Conservation (phyloP, 441 rosid genomes). For the Pelargonium myrrhifolium region DNA sequence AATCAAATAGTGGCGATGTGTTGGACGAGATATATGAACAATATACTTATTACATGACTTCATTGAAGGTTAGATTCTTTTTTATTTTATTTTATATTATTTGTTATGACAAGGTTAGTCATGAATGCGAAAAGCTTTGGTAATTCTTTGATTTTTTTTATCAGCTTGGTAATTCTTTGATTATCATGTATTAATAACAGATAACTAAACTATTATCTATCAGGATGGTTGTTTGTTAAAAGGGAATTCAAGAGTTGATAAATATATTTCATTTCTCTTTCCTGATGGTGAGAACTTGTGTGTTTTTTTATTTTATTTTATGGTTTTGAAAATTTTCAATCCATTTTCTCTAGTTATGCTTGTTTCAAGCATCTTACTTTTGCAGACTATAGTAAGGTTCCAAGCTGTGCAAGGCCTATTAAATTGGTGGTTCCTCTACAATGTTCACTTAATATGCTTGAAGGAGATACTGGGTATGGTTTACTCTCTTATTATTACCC, state of each 20-base stretch:
- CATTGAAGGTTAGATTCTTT: constrained; percentile 42
- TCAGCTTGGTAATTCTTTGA: neutral
- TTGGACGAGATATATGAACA: constrained; percentile 69
- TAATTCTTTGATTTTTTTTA: too few relatives aligned
- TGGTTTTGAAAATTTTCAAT: constrained; percentile 5
- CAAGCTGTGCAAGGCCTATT: constrained; percentile 37
- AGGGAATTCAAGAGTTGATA: constrained; percentile 50
- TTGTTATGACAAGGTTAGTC: neutral
- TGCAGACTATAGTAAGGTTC: constrained; percentile 38
- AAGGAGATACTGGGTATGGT: constrained; percentile 88
- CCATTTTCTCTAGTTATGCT: neutral
- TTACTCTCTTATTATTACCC: constrained; percentile 3
- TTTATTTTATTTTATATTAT: neutral
- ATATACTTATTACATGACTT: constrained; percentile 48
- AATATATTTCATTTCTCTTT: constrained; percentile 66
- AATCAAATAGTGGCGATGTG: constrained; percentile 44
- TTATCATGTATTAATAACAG: neutral
- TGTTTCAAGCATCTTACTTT: constrained; percentile 11
- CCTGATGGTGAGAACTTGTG: constrained; percentile 42
- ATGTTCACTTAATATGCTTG: constrained; percentile 86
- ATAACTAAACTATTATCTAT: neutral
- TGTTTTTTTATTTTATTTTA: neutral
- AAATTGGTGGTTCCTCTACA: constrained; percentile 51
- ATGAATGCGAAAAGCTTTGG: neutral
- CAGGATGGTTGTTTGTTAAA: constrained; percentile 41